phyloP scores from a whole-genome alignment of 345 rosid species.

The Populus deltoides region DNA sequence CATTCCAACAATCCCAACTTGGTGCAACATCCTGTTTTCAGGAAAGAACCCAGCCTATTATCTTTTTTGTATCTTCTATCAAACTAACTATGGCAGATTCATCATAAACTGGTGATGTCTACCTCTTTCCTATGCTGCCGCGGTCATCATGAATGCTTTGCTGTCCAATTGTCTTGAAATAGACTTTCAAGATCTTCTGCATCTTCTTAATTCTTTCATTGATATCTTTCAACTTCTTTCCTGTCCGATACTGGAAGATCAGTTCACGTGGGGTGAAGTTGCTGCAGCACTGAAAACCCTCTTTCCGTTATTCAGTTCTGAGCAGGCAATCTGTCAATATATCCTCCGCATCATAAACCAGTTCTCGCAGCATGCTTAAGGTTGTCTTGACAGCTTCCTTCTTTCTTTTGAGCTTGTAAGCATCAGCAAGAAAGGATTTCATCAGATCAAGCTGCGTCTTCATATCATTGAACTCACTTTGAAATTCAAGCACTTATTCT shows the following conservation, averaged over 20 bases:
- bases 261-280: neutral
- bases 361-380: neutral
- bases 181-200: neutral
- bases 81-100: constrained; percentile 23
- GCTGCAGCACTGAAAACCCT: neutral
- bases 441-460: constrained; percentile 2
- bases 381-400: constrained; percentile 1
- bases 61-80: constrained; percentile 23
- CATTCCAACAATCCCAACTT: constrained; percentile 31
- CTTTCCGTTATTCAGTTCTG: neutral
- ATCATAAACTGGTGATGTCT: constrained; percentile 20
- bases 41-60: constrained; percentile 27
- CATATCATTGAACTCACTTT: neutral
- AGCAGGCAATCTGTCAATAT: neutral
- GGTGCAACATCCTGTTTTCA: constrained; percentile 1
- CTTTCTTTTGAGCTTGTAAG: constrained; percentile 8
- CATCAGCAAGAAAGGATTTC: constrained; percentile 9
- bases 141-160: neutral
- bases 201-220: neutral
- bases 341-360: constrained; percentile 2
- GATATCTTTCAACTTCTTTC: neutral
- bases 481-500: neutral
- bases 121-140: constrained; percentile 6
- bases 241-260: neutral
- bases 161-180: constrained; percentile 7